Evolutionary conservation across 345 rosid species (phyloP).

Genomic region (Viola odorata): DNA sequence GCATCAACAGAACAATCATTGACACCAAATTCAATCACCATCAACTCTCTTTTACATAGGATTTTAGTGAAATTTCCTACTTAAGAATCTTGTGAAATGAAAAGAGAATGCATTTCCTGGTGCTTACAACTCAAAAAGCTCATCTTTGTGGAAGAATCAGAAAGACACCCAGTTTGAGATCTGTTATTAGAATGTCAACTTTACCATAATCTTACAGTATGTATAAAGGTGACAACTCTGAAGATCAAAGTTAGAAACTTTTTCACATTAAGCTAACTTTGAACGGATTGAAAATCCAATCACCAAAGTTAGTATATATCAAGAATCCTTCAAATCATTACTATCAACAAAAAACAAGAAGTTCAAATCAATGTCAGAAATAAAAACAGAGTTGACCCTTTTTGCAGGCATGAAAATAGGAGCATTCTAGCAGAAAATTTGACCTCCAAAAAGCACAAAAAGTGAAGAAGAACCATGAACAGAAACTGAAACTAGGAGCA

Average conservation of each 20-base stretch:
- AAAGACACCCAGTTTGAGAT: conserved; percentile 22
- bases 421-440: not conserved
- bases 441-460: conserved; percentile 1
- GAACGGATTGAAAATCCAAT: not conserved
- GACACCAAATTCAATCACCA: not conserved
- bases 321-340: too few relatives aligned
- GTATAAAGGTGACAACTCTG: not conserved
- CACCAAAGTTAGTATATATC: not conserved
- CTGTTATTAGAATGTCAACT: conserved; percentile 5
- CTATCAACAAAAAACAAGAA: too few relatives aligned
- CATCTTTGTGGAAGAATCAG: conserved; percentile 12
- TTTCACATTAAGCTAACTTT: not conserved
- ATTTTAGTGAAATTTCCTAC: not conserved
- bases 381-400: conserved; percentile 12
- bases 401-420: not conserved
- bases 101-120: not conserved
- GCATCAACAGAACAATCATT: conserved; percentile 14
- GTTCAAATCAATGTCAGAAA: not conserved
- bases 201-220: not conserved
- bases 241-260: not conserved
- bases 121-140: conserved; percentile 4
- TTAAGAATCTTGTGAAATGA: not conserved
- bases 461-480: not conserved
- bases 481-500: not conserved
- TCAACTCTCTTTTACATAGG: not conserved